Conservation (phyloP, 371 early-diverging fungal species). For the Mortierella sp. region DNA sequence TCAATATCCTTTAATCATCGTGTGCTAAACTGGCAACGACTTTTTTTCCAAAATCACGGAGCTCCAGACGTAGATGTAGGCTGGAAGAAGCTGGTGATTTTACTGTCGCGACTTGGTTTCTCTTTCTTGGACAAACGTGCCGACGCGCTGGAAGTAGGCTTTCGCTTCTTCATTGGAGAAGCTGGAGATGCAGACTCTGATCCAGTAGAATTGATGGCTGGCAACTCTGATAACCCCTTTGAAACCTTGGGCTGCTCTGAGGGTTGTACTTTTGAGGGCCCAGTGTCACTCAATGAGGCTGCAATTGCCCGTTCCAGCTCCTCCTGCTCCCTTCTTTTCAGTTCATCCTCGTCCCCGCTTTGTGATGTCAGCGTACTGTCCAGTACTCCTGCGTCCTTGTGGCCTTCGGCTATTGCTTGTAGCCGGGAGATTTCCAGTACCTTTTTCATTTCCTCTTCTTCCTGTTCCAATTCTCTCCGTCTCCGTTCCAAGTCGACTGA, state of each 20-base stretch:
- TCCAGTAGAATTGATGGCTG: conserved; percentile 6
- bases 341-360: not conserved
- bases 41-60: no score
- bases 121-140: conserved; percentile 16
- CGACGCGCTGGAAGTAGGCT: not conserved
- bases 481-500: conserved; percentile 29
- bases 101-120: conserved; percentile 23
- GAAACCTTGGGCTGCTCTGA: conserved; percentile 19
- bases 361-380: not conserved
- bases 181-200: conserved; percentile 2
- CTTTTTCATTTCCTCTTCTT: conserved; percentile 44
- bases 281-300: conserved; percentile 20
- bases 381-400: conserved; percentile 5
- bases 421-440: conserved; percentile 38
- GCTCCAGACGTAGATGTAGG: conserved; percentile 5
- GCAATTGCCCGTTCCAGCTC: conserved; percentile 44
- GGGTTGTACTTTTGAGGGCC: not conserved
- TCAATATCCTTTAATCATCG: no score
- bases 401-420: conserved; percentile 42
- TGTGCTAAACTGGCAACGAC: no score
- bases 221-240: no score
- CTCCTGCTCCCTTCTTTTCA: conserved; percentile 26
- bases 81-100: conserved; percentile 47
- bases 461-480: conserved; percentile 16
- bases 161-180: conserved; percentile 19